Evolutionary conservation across 768 basidiomycete genomes (phyloP).

Genomic region (Collybia nuda): DNA sequence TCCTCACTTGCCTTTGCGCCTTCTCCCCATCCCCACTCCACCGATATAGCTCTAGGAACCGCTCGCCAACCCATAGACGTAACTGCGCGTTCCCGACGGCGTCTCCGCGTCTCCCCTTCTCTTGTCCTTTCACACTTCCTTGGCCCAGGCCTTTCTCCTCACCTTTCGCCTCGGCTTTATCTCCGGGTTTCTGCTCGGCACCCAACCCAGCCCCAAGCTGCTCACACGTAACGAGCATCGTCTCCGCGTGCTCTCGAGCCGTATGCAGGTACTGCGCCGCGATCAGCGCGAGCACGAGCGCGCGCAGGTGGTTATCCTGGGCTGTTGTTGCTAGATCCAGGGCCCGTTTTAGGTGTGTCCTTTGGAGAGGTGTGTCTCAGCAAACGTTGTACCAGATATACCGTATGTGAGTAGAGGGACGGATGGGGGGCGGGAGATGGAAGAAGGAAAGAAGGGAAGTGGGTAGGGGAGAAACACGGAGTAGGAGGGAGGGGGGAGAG

Average conservation of each 20-base stretch:
- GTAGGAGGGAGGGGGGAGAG: conserved; percentile 10
- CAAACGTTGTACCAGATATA: no score
- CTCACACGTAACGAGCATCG: conserved; percentile 66
- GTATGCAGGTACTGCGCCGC: conserved; percentile 74
- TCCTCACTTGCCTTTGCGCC: conserved; percentile 42
- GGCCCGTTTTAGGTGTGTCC: conserved; percentile 58
- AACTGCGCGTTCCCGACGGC: conserved; percentile 71
- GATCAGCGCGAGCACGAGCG: conserved; percentile 65
- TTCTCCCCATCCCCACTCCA: conserved; percentile 51
- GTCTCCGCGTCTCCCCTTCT: conserved; percentile 26
- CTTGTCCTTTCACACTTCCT: conserved; percentile 7
- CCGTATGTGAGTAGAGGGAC: background rate
- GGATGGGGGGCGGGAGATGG: conserved; percentile 2
- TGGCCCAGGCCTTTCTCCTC: conserved; percentile 1
- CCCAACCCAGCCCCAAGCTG: conserved; percentile 74
- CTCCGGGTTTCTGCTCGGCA: no score
- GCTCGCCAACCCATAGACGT: conserved; percentile 72
- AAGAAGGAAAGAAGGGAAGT: background rate
- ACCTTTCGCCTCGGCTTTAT: conserved; percentile 26
- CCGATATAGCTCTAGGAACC: conserved; percentile 64
- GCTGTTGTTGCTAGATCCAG: conserved; percentile 55
- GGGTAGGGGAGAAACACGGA: conserved; percentile 6
- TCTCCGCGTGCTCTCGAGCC: conserved; percentile 62
- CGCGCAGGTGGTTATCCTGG: conserved; percentile 73
- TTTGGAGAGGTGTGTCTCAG: conserved; percentile 18